Percentiles rank a stretch among this genome's conserved stretches.
Evolutionary conservation across 257 asterid species (phyloP).

Genomic region (Solanum pimpinellifolium): DNA sequence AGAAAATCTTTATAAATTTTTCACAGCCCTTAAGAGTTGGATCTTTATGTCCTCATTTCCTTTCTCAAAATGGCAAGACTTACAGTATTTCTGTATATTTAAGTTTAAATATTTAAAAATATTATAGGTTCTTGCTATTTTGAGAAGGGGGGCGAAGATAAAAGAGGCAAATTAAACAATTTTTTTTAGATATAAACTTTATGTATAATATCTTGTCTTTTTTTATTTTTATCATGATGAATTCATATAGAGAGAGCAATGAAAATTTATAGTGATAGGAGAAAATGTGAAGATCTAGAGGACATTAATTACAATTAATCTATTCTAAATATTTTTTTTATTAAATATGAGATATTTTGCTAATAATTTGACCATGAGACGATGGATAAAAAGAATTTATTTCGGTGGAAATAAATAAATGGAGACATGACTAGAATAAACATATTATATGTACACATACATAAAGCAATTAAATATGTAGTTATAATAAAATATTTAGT

Average conservation of each 20-base stretch:
- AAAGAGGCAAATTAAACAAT: background rate
- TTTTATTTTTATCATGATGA: background rate
- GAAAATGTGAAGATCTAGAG: too few species aligned
- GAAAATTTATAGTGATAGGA: background rate
- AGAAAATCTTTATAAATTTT: too few species aligned
- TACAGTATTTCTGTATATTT: too few species aligned
- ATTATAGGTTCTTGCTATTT: background rate
- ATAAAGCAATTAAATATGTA: background rate
- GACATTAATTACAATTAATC: too few species aligned
- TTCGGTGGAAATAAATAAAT: background rate
- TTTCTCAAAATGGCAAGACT: too few species aligned
- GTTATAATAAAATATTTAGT: too few species aligned
- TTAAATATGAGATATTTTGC: background rate
- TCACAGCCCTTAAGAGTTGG: too few species aligned
- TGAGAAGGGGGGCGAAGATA: background rate
- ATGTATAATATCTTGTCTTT: background rate
- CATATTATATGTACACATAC: background rate
- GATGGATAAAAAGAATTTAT: background rate
- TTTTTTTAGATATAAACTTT: too few species aligned
- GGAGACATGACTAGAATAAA: background rate
- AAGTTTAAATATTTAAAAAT: background rate
- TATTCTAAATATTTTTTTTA: too few species aligned
- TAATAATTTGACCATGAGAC: background rate
- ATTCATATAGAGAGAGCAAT: background rate
- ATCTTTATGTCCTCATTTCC: too few species aligned